Conservation (phyloP, 768 basidiomycete species). For the Russula earlei region DNA sequence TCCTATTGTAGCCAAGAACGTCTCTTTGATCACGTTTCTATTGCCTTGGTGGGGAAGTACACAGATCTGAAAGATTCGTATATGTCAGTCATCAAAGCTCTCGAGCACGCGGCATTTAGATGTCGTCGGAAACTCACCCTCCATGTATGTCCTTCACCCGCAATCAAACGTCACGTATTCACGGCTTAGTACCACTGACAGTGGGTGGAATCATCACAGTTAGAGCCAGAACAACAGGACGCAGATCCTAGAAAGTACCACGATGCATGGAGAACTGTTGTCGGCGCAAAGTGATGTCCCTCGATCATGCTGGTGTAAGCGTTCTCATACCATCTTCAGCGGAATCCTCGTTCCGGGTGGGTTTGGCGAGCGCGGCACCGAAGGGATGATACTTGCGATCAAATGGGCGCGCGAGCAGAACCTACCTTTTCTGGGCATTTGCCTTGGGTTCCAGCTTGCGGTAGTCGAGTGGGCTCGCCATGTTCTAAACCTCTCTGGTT, state of each 20-base stretch:
- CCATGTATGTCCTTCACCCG: constrained; percentile 42
- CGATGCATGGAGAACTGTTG: constrained; percentile 89
- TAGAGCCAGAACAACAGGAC: constrained; percentile 76
- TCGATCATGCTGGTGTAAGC: neutral
- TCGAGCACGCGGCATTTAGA: constrained; percentile 94
- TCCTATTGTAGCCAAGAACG: constrained; percentile 69
- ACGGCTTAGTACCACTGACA: constrained; percentile 25
- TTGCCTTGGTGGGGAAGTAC: constrained; percentile 96
- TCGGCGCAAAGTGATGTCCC: constrained; percentile 67
- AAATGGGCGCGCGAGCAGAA: constrained; percentile 95
- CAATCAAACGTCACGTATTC: neutral
- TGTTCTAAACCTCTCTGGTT: constrained; percentile 63
- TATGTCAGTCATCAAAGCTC: constrained; percentile 93
- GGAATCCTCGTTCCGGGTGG: constrained; percentile 97
- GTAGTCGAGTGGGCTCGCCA: constrained; percentile 92
- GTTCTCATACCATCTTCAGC: constrained; percentile 31
- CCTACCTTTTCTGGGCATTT: constrained; percentile 92
- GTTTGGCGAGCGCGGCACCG: constrained; percentile 87
- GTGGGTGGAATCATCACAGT: constrained; percentile 96
- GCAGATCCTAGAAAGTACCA: constrained; percentile 81
- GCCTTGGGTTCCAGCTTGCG: constrained; percentile 94
- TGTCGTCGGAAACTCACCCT: constrained; percentile 77
- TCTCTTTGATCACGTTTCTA: constrained; percentile 77
- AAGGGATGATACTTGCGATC: constrained; percentile 97
- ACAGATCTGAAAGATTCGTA: constrained; percentile 96